Evolutionary conservation across 1,284 basidiomycete species (phyloP).

Genomic region (Sutorius eximius): DNA sequence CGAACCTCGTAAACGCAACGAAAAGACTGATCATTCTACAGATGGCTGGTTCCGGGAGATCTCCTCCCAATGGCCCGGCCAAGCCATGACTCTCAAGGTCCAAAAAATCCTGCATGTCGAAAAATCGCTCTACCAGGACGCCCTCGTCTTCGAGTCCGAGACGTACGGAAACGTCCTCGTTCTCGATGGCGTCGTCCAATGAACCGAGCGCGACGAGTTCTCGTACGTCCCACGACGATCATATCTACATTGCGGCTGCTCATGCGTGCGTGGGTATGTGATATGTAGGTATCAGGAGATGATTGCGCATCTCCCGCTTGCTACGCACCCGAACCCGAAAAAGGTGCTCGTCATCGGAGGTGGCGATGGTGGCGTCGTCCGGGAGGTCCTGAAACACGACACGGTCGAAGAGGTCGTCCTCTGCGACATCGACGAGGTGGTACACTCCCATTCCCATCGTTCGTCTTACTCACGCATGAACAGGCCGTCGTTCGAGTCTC

Average conservation of each 20-base stretch:
- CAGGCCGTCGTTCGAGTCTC: slow-evolving; percentile 95
- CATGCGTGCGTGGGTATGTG: neutral
- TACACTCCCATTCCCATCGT: neutral
- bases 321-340: slow-evolving; percentile 95
- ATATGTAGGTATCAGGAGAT: slow-evolving; percentile 99
- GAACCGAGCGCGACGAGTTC: slow-evolving; percentile 97
- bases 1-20: neutral
- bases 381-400: slow-evolving; percentile 95
- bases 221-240: slow-evolving; percentile 60
- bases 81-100: slow-evolving; percentile 95
- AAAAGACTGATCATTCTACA: slow-evolving; percentile 28
- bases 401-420: slow-evolving; percentile 91
- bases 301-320: slow-evolving; percentile 95
- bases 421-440: slow-evolving; percentile 96
- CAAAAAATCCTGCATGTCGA: slow-evolving; percentile 95
- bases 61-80: slow-evolving; percentile 95
- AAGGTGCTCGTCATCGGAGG: slow-evolving; percentile 97
- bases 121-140: slow-evolving; percentile 92
- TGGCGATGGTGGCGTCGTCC: slow-evolving; percentile 94
- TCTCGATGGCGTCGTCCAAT: slow-evolving; percentile 95
- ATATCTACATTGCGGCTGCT: neutral
- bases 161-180: slow-evolving; percentile 96
- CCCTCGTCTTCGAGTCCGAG: slow-evolving; percentile 93
- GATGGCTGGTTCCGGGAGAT: slow-evolving; percentile 99
- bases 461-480: neutral